A percentile compares a stretch with the other conserved stretches of the same genome.
Conservation (phyloP, 2,329 filamentous ascomycete genomes). For the Venturiaceae sp. region DNA sequence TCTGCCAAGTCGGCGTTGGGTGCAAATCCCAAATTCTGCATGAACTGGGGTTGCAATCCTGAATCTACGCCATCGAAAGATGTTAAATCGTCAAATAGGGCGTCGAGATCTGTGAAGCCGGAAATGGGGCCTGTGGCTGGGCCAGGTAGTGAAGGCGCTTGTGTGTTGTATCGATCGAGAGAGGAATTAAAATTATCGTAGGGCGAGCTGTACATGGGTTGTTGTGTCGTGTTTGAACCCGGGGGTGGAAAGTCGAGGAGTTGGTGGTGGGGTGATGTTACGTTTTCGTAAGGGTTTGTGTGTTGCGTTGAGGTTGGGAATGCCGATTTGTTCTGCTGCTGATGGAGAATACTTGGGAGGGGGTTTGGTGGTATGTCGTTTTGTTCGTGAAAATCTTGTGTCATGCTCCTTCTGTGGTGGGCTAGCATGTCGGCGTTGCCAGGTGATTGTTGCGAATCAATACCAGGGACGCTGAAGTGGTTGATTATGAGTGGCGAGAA, state of each 20-base stretch:
- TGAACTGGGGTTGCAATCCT: conserved; percentile 51
- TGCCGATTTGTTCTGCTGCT: background rate
- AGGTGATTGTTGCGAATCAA: background rate
- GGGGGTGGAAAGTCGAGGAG: background rate
- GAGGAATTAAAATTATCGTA: background rate
- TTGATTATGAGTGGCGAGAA: background rate
- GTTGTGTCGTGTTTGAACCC: background rate
- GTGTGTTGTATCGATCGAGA: conserved; percentile 20
- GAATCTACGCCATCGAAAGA: conserved; percentile 40
- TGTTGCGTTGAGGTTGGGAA: background rate
- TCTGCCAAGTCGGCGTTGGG: conserved; percentile 51
- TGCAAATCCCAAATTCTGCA: conserved; percentile 57
- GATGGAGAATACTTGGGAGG: background rate
- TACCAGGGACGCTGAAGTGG: background rate
- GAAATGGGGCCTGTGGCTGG: background rate
- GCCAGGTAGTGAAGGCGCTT: conserved; percentile 8
- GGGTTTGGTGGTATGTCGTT: background rate
- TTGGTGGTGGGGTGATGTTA: background rate
- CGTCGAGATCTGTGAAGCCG: conserved; percentile 33
- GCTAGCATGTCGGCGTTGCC: background rate
- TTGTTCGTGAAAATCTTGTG: background rate
- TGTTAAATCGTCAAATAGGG: conserved; percentile 48
- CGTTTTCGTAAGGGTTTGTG: background rate
- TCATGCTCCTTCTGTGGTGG: background rate
- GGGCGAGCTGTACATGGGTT: background rate